Evolutionary conservation across 169 alveolate genomes (phyloP).

Genomic region (Eimeria praecox): DNA sequence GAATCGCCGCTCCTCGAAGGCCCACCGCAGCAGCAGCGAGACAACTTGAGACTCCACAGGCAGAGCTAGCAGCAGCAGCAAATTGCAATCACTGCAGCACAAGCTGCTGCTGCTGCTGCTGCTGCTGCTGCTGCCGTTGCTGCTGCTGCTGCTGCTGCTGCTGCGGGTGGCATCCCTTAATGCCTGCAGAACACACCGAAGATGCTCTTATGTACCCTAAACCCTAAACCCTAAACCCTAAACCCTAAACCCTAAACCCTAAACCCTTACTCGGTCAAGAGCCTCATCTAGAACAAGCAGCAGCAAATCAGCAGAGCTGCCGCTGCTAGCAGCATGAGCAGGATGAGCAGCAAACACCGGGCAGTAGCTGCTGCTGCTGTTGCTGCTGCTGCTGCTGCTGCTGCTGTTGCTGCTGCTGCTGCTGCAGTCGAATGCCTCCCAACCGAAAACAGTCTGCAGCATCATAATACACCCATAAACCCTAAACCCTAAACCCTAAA

Average conservation of each 20-base stretch:
- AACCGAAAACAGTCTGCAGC: slow-evolving; percentile 51
- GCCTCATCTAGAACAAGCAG: slow-evolving; percentile 55
- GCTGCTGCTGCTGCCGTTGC: background rate
- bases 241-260: slow-evolving; percentile 66
- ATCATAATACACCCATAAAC: background rate
- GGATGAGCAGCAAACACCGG: slow-evolving; percentile 66
- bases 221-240: slow-evolving; percentile 59
- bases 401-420: slow-evolving; percentile 9
- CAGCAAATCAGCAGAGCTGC: slow-evolving; percentile 50
- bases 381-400: slow-evolving; percentile 43
- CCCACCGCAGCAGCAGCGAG: slow-evolving; percentile 73
- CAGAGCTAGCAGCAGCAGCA: slow-evolving; percentile 53
- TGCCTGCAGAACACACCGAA: slow-evolving; percentile 17
- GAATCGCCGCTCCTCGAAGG: slow-evolving; percentile 52
- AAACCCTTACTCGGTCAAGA: slow-evolving; percentile 53
- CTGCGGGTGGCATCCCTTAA: background rate
- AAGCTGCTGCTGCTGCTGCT: background rate
- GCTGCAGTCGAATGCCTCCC: slow-evolving; percentile 52
- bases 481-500: slow-evolving; percentile 50
- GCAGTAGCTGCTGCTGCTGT: slow-evolving; percentile 23
- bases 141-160: background rate
- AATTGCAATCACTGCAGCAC: slow-evolving; percentile 11
- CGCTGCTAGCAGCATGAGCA: slow-evolving; percentile 41
- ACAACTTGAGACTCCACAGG: slow-evolving; percentile 56
- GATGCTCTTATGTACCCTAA: background rate